A percentile compares a stretch with the other conserved stretches of the same genome.
Conservation (phyloP, 495 filamentous ascomycete genomes). For the Penicillium simplicissimum region DNA sequence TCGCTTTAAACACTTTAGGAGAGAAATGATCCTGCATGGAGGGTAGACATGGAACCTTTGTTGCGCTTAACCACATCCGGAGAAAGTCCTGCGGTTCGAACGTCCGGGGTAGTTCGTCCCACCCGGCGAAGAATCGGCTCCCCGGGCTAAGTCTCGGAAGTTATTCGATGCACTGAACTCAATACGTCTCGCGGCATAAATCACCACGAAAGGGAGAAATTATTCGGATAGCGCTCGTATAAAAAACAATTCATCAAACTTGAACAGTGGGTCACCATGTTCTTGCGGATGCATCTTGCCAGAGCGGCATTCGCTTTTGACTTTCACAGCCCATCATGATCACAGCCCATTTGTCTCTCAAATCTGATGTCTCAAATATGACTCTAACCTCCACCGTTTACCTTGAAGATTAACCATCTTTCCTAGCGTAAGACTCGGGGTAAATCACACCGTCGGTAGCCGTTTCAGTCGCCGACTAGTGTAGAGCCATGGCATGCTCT, state of each 20-base stretch:
- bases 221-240: background rate
- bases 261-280: background rate
- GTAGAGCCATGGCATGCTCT: background rate
- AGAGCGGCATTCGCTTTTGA: background rate
- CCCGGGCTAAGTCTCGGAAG: background rate
- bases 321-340: too few species aligned
- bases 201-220: background rate
- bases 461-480: background rate
- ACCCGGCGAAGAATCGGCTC: background rate
- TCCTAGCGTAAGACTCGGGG: background rate
- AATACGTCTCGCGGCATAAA: background rate
- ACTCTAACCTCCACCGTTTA: background rate
- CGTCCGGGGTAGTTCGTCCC: constrained; percentile 2
- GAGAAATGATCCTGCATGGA: background rate
- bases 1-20: background rate
- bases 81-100: constrained; percentile 11
- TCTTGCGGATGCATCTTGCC: background rate
- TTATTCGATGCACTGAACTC: background rate
- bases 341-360: background rate
- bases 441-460: constrained; percentile 4
- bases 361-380: background rate
- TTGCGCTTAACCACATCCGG: constrained; percentile 3
- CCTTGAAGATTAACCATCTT: background rate
- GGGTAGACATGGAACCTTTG: background rate
- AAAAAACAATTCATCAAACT: background rate